Conservation (phyloP, 2,329 filamentous ascomycete genomes). For the Aaosphaeria pasadenensis region DNA sequence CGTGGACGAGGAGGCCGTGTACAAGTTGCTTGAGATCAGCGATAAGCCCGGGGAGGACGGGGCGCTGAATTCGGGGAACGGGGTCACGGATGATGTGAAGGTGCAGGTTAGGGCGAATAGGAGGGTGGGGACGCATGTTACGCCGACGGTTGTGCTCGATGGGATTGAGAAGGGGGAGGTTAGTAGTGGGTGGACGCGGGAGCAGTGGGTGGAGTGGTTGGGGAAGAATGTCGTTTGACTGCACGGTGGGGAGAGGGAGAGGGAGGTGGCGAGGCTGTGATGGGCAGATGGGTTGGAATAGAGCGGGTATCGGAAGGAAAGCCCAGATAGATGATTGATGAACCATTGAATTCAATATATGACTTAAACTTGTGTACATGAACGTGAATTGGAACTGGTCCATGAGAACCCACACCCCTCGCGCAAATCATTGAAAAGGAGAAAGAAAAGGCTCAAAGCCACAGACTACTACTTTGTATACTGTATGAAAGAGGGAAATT, state of each 20-base stretch:
- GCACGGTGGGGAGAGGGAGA: neutral
- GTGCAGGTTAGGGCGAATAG: conserved; percentile 75
- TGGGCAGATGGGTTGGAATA: too few species aligned
- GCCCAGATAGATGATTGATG: too few species aligned
- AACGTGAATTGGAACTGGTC: too few species aligned
- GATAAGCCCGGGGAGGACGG: conserved; percentile 67
- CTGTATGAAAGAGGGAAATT: too few species aligned
- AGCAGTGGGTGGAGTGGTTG: conserved; percentile 86
- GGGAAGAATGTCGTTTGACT: conserved; percentile 59
- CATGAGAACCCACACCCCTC: too few species aligned
- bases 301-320: too few species aligned
- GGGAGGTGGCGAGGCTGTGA: neutral
- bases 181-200: conserved; percentile 71
- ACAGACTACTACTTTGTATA: too few species aligned
- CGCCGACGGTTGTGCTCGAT: conserved; percentile 85
- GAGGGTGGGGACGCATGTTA: conserved; percentile 81
- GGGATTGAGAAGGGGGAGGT: conserved; percentile 78
- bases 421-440: too few species aligned
- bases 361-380: too few species aligned
- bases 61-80: conserved; percentile 73
- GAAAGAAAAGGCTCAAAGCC: too few species aligned
- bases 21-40: conserved; percentile 64
- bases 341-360: too few species aligned
- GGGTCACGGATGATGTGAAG: conserved; percentile 82
- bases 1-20: conserved; percentile 68